Conservation (phyloP, 1,139 yeast genomes). For the Pichia sp. region DNA sequence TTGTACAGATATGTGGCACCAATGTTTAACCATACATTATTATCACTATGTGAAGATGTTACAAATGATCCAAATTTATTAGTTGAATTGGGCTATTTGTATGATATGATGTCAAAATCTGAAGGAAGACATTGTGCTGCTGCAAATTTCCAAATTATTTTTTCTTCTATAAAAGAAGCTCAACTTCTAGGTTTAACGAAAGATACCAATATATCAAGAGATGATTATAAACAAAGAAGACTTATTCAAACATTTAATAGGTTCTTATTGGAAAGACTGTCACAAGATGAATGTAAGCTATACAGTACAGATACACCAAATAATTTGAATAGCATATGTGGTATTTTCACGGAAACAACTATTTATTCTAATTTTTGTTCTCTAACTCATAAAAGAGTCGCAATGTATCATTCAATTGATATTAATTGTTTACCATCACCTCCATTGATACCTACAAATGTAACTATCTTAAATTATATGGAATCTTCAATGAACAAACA, state of each 20-base stretch:
- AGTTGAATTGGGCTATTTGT: conserved; percentile 80
- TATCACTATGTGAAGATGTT: conserved; percentile 53
- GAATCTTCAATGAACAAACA: conserved; percentile 53
- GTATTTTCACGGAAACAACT: conserved; percentile 39
- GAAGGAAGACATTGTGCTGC: conserved; percentile 66
- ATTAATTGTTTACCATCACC: conserved; percentile 25
- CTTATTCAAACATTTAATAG: conserved; percentile 52
- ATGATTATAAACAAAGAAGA: conserved; percentile 28
- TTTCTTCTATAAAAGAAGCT: conserved; percentile 44
- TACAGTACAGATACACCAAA: conserved; percentile 18
- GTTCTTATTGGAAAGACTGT: conserved; percentile 48
- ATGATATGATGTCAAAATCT: conserved; percentile 86
- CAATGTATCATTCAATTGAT: conserved; percentile 28
- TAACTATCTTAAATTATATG: conserved; percentile 45
- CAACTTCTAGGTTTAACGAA: conserved; percentile 47
- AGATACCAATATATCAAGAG: conserved; percentile 35
- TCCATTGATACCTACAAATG: conserved; percentile 19
- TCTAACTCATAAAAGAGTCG: conserved; percentile 21
- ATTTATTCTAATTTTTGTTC: conserved; percentile 28
- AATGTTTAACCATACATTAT: conserved; percentile 58
- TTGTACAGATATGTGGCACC: conserved; percentile 74
- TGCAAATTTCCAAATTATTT: conserved; percentile 56
- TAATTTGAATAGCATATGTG: conserved; percentile 35
- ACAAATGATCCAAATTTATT: conserved; percentile 52
- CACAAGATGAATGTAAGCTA: conserved; percentile 41